Conservation (phyloP, 2,329 filamentous ascomycete species). For the Neopestalotiopsis sp. region DNA sequence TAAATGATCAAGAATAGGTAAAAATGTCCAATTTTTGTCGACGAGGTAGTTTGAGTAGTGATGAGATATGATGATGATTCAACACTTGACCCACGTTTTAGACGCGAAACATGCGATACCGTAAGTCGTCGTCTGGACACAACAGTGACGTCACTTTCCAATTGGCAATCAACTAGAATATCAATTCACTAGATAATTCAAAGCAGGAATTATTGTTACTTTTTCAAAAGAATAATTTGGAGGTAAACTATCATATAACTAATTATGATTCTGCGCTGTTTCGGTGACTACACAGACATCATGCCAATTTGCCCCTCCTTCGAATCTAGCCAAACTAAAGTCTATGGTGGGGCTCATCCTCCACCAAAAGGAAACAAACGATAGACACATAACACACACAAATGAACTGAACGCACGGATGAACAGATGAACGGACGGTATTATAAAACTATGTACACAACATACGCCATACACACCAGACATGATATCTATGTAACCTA, state of each 20-base stretch:
- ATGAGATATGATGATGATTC: constrained; percentile 7
- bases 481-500: constrained; percentile 9
- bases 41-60: background rate
- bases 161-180: background rate
- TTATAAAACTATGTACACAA: constrained; percentile 12
- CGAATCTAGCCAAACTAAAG: background rate
- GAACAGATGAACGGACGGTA: background rate
- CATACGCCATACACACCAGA: constrained; percentile 2
- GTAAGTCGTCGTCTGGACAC: background rate
- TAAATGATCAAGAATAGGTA: no score
- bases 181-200: background rate
- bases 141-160: constrained; percentile 9
- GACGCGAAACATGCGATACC: background rate
- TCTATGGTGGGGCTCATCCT: background rate
- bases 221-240: no score
- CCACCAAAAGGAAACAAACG: constrained; percentile 21
- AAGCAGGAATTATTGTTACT: background rate
- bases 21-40: no score
- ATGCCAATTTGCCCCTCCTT: background rate
- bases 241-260: no score
- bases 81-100: constrained; percentile 16
- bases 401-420: constrained; percentile 9
- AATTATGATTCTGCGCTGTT: no score
- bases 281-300: background rate
- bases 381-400: constrained; percentile 6